These are phyloP conservation scores for Dunaliella primolecta DNA, from an alignment of 139 green algal genomes.

Conservation along the genomic window DNA sequence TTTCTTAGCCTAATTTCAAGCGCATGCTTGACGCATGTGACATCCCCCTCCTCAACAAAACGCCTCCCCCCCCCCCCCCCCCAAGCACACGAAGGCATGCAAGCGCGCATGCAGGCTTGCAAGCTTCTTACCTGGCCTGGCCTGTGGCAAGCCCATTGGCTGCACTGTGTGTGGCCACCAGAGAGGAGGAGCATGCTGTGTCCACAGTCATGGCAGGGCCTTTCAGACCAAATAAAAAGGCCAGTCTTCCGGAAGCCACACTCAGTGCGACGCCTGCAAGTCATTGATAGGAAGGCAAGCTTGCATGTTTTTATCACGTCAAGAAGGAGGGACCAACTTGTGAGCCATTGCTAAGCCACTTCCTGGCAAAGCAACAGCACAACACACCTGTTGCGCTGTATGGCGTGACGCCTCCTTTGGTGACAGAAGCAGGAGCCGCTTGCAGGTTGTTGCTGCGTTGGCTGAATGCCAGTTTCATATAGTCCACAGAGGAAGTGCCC, in stretches of 20 bases:
- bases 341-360: not conserved
- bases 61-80: too few relatives aligned
- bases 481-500: constrained; percentile 68
- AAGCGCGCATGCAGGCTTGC: not conserved
- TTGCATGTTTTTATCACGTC: not conserved
- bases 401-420: constrained; percentile 29
- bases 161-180: constrained; percentile 64
- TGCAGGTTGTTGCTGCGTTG: not conserved
- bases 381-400: constrained; percentile 61
- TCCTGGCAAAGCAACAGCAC: not conserved
- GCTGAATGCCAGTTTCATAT: constrained; percentile 51
- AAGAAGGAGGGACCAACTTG: not conserved
- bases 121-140: not conserved
- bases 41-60: too few relatives aligned
- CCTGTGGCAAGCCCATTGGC: constrained; percentile 16
- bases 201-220: constrained; percentile 74
- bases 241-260: constrained; percentile 69
- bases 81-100: not conserved
- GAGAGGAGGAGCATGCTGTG: constrained; percentile 75
- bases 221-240: constrained; percentile 73
- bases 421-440: not conserved
- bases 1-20: too few relatives aligned
- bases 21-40: too few relatives aligned
- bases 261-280: constrained; percentile 61
- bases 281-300: not conserved